Percentiles rank a stretch among this genome's conserved stretches.
Evolutionary conservation across 139 green algal species (phyloP).

Genomic region (Trebouxia sp.): DNA sequence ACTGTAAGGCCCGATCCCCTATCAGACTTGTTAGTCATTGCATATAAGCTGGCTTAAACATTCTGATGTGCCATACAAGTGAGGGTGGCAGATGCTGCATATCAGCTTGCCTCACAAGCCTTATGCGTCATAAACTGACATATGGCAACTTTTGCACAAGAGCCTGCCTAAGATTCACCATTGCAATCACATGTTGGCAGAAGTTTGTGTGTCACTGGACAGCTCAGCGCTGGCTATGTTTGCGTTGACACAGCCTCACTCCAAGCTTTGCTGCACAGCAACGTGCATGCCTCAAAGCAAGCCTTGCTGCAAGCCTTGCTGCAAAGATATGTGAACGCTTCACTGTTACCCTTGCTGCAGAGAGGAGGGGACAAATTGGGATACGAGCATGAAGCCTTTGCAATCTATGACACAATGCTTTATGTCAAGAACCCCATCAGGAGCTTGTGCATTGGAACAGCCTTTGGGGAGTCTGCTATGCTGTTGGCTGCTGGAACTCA

Average conservation of each 20-base stretch:
- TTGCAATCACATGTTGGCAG: too few relatives aligned
- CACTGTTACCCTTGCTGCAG: conserved; percentile 42
- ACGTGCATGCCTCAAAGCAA: neutral
- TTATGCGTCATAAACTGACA: neutral
- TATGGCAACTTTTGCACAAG: too few relatives aligned
- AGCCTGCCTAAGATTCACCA: too few relatives aligned
- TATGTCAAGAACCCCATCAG: conserved; percentile 88
- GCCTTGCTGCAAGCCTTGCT: neutral
- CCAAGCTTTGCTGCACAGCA: neutral
- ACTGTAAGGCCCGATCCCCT: conserved; percentile 50
- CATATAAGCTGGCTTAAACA: neutral
- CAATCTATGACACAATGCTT: conserved; percentile 97
- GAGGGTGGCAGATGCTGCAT: too few relatives aligned
- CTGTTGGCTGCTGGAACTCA: conserved; percentile 87
- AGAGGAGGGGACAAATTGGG: conserved; percentile 93
- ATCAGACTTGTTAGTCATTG: neutral
- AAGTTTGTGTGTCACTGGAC: too few relatives aligned
- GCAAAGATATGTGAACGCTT: conserved; percentile 80
- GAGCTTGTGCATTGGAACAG: conserved; percentile 93
- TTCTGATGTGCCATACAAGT: too few relatives aligned
- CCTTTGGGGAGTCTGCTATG: conserved; percentile 96
- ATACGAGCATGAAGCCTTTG: conserved; percentile 97
- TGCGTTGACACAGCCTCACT: too few relatives aligned
- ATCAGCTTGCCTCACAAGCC: too few relatives aligned
- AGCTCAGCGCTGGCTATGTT: too few relatives aligned